phyloP scores from a whole-genome alignment of 108 stramenopile species.

The Skeletonema menzelii region DNA sequence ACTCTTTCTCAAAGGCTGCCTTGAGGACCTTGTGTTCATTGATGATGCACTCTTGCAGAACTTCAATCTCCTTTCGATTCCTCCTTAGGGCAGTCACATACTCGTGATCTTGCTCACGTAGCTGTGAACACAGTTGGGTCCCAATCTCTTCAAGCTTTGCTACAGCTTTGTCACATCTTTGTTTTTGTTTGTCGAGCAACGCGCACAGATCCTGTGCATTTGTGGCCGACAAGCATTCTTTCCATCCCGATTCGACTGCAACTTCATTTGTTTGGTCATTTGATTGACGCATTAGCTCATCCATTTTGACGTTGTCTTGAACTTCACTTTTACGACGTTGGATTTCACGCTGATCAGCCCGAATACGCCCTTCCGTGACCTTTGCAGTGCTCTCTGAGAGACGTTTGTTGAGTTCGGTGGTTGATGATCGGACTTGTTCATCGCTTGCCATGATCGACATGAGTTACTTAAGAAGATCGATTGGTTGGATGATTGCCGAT shows the following conservation, averaged over 20 bases:
- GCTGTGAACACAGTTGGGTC: constrained; percentile 27
- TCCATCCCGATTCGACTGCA: constrained; percentile 27
- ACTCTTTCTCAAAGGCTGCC: constrained; percentile 35
- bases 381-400: constrained; percentile 12
- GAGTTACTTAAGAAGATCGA: too few species aligned
- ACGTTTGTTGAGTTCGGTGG: constrained; percentile 12
- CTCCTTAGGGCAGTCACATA: constrained; percentile 43
- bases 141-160: constrained; percentile 31
- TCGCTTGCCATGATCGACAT: constrained; percentile 8
- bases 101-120: constrained; percentile 43
- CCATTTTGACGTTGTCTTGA: constrained; percentile 13
- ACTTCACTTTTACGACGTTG: constrained; percentile 9
- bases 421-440: constrained; percentile 19
- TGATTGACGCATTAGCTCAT: not conserved
- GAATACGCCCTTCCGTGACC: constrained; percentile 8
- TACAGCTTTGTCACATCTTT: constrained; percentile 21
- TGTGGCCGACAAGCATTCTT: constrained; percentile 14
- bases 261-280: constrained; percentile 4
- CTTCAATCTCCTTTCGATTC: constrained; percentile 36
- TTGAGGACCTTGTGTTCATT: constrained; percentile 35
- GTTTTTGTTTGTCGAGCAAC: constrained; percentile 26
- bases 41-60: constrained; percentile 23
- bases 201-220: constrained; percentile 33
- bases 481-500: too few species aligned
- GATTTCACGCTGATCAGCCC: constrained; percentile 25